Percentiles rank a stretch among this genome's conserved stretches.
Evolutionary conservation across 2,329 filamentous ascomycete genomes (phyloP).

Genomic region (Stachybotrys elegans): DNA sequence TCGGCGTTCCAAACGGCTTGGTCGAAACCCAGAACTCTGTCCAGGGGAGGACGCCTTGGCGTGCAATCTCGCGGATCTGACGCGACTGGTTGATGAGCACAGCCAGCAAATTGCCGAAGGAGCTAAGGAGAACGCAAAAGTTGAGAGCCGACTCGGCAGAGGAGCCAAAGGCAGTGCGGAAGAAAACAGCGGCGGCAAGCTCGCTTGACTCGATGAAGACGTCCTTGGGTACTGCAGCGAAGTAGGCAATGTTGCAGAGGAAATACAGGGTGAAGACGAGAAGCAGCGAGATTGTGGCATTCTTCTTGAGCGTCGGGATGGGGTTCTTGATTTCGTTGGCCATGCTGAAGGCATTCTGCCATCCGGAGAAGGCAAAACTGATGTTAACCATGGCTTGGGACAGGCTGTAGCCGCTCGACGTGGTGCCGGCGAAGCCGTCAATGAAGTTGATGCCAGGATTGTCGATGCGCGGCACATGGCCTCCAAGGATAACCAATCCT

Average conservation of each 20-base stretch:
- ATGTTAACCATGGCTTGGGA: constrained; percentile 50
- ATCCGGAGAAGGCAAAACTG: constrained; percentile 53
- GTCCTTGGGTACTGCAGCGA: constrained; percentile 49
- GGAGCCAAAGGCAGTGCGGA: constrained; percentile 50
- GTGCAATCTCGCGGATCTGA: constrained; percentile 54
- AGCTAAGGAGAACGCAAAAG: constrained; percentile 49
- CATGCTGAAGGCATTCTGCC: constrained; percentile 55
- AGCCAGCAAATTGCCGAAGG: constrained; percentile 54
- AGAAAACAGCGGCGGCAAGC: constrained; percentile 55
- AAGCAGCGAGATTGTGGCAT: constrained; percentile 42
- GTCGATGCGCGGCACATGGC: constrained; percentile 22
- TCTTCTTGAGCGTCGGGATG: constrained; percentile 46
- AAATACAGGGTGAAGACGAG: constrained; percentile 51
- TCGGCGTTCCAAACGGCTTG: constrained; percentile 56
- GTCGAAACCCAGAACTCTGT: constrained; percentile 59
- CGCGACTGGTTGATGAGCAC: constrained; percentile 50
- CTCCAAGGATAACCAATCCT: constrained; percentile 54
- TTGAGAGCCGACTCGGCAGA: constrained; percentile 47
- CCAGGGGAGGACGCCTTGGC: constrained; percentile 56
- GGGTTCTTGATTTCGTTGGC: constrained; percentile 59
- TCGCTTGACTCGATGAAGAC: constrained; percentile 46
- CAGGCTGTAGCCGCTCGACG: constrained; percentile 28
- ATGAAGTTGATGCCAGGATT: constrained; percentile 29
- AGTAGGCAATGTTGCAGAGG: constrained; percentile 57
- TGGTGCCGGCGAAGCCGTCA: constrained; percentile 28